These are phyloP conservation scores for Sugiyamaella americana DNA, from an alignment of 805 yeast genomes.

Conservation along the genomic window DNA sequence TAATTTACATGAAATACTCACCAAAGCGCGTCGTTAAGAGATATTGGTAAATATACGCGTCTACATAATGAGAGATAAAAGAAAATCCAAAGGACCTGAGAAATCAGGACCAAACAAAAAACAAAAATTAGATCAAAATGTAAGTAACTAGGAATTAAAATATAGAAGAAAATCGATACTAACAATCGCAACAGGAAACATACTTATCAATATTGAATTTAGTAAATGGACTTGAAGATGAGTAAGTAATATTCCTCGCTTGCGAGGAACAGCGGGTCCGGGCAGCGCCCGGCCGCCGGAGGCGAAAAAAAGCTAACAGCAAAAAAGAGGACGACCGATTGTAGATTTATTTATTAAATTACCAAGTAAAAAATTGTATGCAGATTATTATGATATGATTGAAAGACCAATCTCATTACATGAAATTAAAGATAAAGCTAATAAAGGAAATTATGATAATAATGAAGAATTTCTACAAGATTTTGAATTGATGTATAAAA, in stretches of 20 bases:
- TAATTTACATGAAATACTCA: too few relatives aligned
- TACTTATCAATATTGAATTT: neutral
- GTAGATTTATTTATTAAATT: slow-evolving; percentile 56
- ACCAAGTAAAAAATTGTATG: slow-evolving; percentile 68
- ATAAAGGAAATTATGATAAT: slow-evolving; percentile 32
- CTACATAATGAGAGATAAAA: neutral
- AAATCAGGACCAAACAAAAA: neutral
- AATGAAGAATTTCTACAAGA: slow-evolving; percentile 48
- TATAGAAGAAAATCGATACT: too few relatives aligned
- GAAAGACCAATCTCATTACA: slow-evolving; percentile 60
- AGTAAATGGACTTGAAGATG: neutral
- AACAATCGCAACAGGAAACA: neutral
- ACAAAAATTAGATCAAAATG: neutral
- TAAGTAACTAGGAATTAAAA: neutral
- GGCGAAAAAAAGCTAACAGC: neutral
- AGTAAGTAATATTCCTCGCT: too few relatives aligned
- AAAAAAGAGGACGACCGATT: slow-evolving; percentile 24
- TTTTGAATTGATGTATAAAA: slow-evolving; percentile 58
- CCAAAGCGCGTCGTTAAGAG: too few relatives aligned
- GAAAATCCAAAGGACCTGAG: neutral
- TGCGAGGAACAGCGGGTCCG: too few relatives aligned
- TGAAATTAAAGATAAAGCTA: slow-evolving; percentile 51
- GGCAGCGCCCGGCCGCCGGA: too few relatives aligned
- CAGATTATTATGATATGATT: slow-evolving; percentile 70
- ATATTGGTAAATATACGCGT: too few relatives aligned